These are phyloP conservation scores for Helenozyma baotianmanensis DNA, from an alignment of 805 yeast genomes.

Conservation along the genomic window DNA sequence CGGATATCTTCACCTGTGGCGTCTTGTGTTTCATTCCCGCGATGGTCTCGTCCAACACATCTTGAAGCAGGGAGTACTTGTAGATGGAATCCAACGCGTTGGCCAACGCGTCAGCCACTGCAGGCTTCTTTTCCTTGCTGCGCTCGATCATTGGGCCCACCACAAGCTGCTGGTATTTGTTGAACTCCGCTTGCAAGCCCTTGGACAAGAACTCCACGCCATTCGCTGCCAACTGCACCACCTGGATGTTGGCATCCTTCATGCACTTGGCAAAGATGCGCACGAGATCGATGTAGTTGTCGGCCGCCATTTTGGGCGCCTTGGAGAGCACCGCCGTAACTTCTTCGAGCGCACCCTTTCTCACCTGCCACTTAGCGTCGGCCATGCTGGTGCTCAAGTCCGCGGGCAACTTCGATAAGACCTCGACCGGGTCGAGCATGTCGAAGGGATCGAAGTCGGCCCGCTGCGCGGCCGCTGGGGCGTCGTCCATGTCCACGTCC, in stretches of 20 bases:
- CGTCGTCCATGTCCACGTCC: constrained; percentile 31
- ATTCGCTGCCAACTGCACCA: constrained; percentile 73
- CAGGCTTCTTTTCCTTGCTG: constrained; percentile 80
- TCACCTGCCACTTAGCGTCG: constrained; percentile 83
- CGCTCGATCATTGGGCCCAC: constrained; percentile 69
- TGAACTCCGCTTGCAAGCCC: constrained; percentile 59
- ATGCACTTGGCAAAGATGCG: constrained; percentile 63
- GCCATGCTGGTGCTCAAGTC: constrained; percentile 52
- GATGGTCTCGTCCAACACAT: constrained; percentile 56
- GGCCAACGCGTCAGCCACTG: constrained; percentile 69
- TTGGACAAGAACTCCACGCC: constrained; percentile 56
- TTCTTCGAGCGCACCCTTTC: constrained; percentile 80
- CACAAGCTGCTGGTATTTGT: constrained; percentile 47
- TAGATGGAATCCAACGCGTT: constrained; percentile 64
- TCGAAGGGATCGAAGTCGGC: constrained; percentile 60
- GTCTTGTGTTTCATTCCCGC: constrained; percentile 67
- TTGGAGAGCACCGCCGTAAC: constrained; percentile 45
- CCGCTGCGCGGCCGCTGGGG: constrained; percentile 5
- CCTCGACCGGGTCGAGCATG: constrained; percentile 63
- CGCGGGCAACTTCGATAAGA: constrained; percentile 60
- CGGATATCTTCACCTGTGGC: constrained; percentile 74
- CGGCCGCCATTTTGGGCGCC: constrained; percentile 50
- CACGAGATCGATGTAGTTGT: constrained; percentile 65
- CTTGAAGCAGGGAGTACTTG: constrained; percentile 44
- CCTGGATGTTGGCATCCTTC: constrained; percentile 87